Base-by-base conservation (phyloP, 176 grass and related monocot species). In the Lolium perenne region DNA sequence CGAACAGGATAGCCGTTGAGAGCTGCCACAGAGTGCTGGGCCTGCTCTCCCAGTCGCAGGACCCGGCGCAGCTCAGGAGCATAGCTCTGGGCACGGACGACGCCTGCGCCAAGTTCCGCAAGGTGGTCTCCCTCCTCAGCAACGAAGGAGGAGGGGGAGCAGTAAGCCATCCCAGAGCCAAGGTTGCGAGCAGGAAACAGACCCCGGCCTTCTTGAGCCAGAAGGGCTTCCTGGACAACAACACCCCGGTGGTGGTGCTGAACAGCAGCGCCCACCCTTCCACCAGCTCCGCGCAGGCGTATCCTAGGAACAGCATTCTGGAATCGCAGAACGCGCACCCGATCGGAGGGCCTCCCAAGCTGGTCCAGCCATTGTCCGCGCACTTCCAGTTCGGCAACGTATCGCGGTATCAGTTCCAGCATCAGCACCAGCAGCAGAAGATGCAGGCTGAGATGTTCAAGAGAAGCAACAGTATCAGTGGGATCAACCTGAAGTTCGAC, bases 41-140 rank as follows among this genome's bases (percentile, higher is more conserved):
- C 64, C 25, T 99, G n/a, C 83, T 99, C 23, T 55, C 86, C 1
- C 88, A 91, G 81, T 69, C 91, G 38, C 84, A 85, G 65, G 89
- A 89, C 50, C 90, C 81, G 15, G 89, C 76, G 15, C 84, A 88
- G 86, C 91, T 85, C 11, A 87, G 59, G 77, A 87, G 25, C 51
- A 69, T 95, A 64, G 86, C 84, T 10, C 70, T 87, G 18, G 93
- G 95, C 35, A 92, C 92, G 25, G 86, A 67, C 3, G 93, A 92
- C 18, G 91, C 93, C 13, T 83, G 94, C 48, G 86, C 92, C n/a
- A 91, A 84, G 80, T 96, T 99, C 87, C 96, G 84, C 68, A 99
- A 91, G 57, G 97, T 99, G 13, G 71, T 81, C 2, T 82, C 92
- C 66, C 80, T 99, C 63, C 92, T 99, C 25, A 70, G 43, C 82